Evolutionary conservation across 257 asterid species (phyloP), one percentile per base, ranked within the genome.

Genomic region (Penstemon barbatus): DNA sequence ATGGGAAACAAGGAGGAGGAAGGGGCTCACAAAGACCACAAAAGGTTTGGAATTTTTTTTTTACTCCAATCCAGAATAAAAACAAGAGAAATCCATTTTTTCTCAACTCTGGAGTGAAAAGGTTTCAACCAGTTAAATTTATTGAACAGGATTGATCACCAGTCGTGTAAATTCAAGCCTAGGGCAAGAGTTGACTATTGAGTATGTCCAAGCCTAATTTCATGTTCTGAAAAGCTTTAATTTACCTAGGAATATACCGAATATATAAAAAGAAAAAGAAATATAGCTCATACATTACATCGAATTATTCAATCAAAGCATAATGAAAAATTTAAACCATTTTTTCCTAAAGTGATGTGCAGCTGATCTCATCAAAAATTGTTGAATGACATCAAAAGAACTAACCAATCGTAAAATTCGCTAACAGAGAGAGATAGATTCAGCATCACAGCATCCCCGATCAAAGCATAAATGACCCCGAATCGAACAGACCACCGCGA

Each of bases 401-500:
- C 99, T 83, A 67, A 93, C 99, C 88, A 70, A 36, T 75, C 71
- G 44, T 85, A 89, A 51, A 71, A 82, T 8, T 89, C 91, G 82
- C 70, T 76, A 69, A 85, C 91, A 57, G 89, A 59, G 45, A 85
- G 79, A 70, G 77, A 80, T 44, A 88, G 91, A 74, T 81, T 89
- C 80, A 86, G 72, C 90, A 89, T 83, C 75, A 89, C 97, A 59
- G 85, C 82, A 63, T 94, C 92, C 76, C 95, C 97, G 1, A 94
- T 90, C 78, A 93, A 76, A 68, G 82, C 79, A 84, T 90, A 93
- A 54, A 90, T 55, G 74, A 93, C 82, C 41, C 89, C 99, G 73
- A 87, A 91, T 74, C 97, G 82, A 73, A 91, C 89, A 73, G 77
- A 72, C 99, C 99, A 94, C 45, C 99, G 89, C 3, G 84, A 77